These are phyloP conservation scores for Entophlyctis luteolus DNA, from an alignment of 192 early-diverging fungal genomes.

Conservation along the genomic window DNA sequence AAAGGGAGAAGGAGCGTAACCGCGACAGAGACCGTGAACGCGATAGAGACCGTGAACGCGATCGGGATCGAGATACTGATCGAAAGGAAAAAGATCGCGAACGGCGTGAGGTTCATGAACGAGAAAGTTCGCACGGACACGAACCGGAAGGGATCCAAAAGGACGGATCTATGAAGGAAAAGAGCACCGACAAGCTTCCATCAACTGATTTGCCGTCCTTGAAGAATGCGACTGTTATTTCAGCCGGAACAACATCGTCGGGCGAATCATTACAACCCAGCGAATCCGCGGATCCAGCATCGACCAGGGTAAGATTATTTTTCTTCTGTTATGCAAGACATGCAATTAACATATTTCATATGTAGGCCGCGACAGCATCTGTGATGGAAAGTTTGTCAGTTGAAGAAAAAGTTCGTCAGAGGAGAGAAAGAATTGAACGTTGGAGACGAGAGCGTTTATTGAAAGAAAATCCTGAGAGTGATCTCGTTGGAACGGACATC, in stretches of 20 bases:
- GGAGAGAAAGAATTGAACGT: constrained; percentile 76
- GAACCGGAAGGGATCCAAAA: neutral
- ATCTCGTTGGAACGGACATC: constrained; percentile 14
- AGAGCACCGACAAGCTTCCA: constrained; percentile 13
- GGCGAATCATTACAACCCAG: neutral
- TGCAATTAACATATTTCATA: constrained; percentile 1
- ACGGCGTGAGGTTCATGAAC: constrained; percentile 22
- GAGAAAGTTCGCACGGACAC: constrained; percentile 2
- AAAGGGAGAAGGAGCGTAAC: constrained; percentile 35
- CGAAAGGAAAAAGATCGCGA: constrained; percentile 11
- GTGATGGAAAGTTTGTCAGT: constrained; percentile 29
- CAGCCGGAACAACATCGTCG: neutral
- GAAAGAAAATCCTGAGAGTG: constrained; percentile 38
- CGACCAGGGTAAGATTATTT: constrained; percentile 21
- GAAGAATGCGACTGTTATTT: neutral
- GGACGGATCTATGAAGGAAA: constrained; percentile 19
- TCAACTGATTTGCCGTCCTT: neutral
- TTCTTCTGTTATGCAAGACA: constrained; percentile 2
- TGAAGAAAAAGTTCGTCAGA: constrained; percentile 68
- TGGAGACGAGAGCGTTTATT: constrained; percentile 69
- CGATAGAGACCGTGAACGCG: constrained; percentile 10
- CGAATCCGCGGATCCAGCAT: constrained; percentile 20
- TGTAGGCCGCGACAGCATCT: constrained; percentile 12
- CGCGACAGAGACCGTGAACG: constrained; percentile 29
- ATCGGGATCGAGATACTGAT: constrained; percentile 28